Evolutionary conservation across 2,329 filamentous ascomycete genomes (phyloP), one percentile per base, ranked within the genome.

Genomic region (Alternaria sp.): DNA sequence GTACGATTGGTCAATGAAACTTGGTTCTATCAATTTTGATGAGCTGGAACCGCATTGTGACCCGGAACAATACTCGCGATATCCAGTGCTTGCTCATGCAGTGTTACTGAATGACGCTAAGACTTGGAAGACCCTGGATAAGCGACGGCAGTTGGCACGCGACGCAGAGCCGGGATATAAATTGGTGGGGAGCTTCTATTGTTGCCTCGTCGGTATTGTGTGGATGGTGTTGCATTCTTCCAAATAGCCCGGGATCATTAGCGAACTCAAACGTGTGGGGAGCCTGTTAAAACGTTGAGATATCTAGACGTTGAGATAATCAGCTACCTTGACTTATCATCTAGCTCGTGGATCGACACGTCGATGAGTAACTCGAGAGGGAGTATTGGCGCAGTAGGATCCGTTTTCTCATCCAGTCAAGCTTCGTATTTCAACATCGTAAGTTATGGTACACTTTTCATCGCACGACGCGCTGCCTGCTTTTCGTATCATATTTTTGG

Each of bases 1-100:
- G 44, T 68, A 47, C 44, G 40, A 64, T 60, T 66, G 64, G 66
- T 61, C 61, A 64, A 64, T 54, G 54, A 49, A 61, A 64, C 58
- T 64, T 51, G 57, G 45, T 21, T 49, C 61, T 45, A 74, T 76
- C 61, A 72, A 71, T 66, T 67, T 75, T 73, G 67, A 76, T 72
- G 49, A 67, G 17, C 30, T 13, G 17, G 43, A 70, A 43, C 54
- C 64, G 55, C 66, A 62, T 47, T 26, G 43, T 65, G 61, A 68
- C 70, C 74, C 61, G 72, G 69, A 70, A 66, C 44, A 49, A 59
- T 65, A 45, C 54, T 30, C 47, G 60, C 57, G 59, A 67, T 57
- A 59, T 54, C 62, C 62, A 65, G 54, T 57, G 58, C 55, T 57
- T 52, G 62, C 44, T 25, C 61, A 51, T 59, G 50, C 59, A 50